Evolutionary conservation across 2,329 filamentous ascomycete species (phyloP).

Genomic region (Clonostachys solani): DNA sequence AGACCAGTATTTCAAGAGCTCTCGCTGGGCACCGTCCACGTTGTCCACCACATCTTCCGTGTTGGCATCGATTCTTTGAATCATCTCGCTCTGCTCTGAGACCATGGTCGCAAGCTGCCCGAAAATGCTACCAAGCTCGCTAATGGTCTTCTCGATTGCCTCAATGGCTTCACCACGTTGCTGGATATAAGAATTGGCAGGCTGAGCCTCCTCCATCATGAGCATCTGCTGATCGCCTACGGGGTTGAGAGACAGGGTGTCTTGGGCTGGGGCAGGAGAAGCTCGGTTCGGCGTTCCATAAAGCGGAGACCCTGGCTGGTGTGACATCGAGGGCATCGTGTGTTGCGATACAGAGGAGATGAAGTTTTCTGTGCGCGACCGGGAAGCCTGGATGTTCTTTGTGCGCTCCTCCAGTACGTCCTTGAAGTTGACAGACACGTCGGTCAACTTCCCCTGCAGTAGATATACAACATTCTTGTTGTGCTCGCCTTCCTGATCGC

Average conservation of each 20-base stretch:
- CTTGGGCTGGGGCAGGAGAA: constrained; percentile 61
- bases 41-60: constrained; percentile 98
- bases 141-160: constrained; percentile 92
- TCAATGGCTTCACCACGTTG: constrained; percentile 95
- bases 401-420: constrained; percentile 94
- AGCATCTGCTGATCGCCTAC: constrained; percentile 80
- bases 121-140: constrained; percentile 85
- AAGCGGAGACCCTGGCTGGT: constrained; percentile 72
- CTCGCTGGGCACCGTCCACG: constrained; percentile 91
- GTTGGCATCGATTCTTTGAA: constrained; percentile 94
- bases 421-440: constrained; percentile 94
- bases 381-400: constrained; percentile 94
- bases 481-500: constrained; percentile 86
- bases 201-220: constrained; percentile 88
- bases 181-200: constrained; percentile 84
- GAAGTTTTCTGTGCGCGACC: constrained; percentile 92
- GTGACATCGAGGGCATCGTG: constrained; percentile 54
- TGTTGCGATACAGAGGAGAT: constrained; percentile 84
- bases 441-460: constrained; percentile 84
- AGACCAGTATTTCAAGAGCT: constrained; percentile 95
- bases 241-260: constrained; percentile 81
- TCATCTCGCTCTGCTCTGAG: constrained; percentile 95
- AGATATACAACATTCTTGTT: constrained; percentile 96
- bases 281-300: constrained; percentile 74
- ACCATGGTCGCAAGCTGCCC: constrained; percentile 96